A percentile compares a stretch with the other conserved stretches of the same genome.
These are phyloP conservation scores for Blastomyces parvus DNA, from an alignment of 2,329 filamentous ascomycete species.

Conservation along the genomic window DNA sequence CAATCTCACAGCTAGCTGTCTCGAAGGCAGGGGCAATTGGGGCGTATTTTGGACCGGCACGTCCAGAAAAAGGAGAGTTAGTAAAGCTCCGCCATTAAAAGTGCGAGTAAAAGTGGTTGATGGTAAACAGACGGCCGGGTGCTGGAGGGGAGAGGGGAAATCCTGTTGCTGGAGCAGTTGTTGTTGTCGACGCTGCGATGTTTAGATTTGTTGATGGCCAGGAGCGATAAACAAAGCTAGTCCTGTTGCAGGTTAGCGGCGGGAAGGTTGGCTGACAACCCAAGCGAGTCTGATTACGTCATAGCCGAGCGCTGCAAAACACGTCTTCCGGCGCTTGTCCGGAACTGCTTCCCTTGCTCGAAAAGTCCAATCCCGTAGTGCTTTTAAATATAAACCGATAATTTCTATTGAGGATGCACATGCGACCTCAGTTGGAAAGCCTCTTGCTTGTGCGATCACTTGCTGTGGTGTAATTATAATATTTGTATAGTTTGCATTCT, in stretches of 20 bases:
- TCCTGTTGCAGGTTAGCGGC: conserved; percentile 12
- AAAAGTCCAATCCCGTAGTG: background rate
- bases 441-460: background rate
- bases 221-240: conserved; percentile 19
- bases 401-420: background rate
- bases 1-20: background rate
- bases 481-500: conserved; percentile 1
- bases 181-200: conserved; percentile 6
- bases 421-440: background rate
- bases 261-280: conserved; percentile 13
- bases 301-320: conserved; percentile 3
- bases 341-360: background rate
- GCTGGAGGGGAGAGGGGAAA: background rate
- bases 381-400: background rate
- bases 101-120: background rate
- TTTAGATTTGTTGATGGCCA: conserved; percentile 7
- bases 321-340: conserved; percentile 9
- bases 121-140: background rate
- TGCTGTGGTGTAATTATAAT: background rate
- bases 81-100: conserved; percentile 6
- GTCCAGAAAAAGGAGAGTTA: conserved; percentile 1
- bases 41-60: conserved; percentile 1
- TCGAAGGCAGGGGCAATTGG: conserved; percentile 12
- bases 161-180: conserved; percentile 4
- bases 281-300: conserved; percentile 13